These are phyloP conservation scores for Sophora flavescens DNA, from an alignment of 306 rosid species.

Conservation along the genomic window DNA sequence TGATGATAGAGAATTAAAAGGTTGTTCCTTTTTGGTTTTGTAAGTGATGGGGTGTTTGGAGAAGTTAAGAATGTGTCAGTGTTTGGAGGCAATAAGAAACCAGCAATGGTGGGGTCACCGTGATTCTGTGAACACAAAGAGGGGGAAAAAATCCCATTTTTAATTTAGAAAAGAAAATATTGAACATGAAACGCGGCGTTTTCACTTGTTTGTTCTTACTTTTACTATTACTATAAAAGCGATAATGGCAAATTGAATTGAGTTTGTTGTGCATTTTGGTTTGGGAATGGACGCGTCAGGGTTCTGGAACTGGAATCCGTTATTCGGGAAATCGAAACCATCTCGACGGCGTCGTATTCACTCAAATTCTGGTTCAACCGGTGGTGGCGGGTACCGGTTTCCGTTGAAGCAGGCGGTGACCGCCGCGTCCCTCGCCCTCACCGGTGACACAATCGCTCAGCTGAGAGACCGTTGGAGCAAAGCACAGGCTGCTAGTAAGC, in stretches of 20 bases:
- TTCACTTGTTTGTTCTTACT: neutral
- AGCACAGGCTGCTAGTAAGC: constrained; percentile 37
- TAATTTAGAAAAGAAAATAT: neutral
- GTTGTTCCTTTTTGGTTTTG: neutral
- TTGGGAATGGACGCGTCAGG: constrained; percentile 70
- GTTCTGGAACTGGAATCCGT: constrained; percentile 72
- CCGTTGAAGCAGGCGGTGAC: constrained; percentile 83
- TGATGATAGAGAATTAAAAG: too few relatives aligned
- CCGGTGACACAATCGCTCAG: constrained; percentile 66
- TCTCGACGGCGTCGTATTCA: constrained; percentile 49
- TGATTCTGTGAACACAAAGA: too few relatives aligned
- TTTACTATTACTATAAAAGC: neutral
- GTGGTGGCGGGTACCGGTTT: constrained; percentile 61
- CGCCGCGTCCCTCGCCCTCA: constrained; percentile 67
- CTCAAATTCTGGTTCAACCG: constrained; percentile 59
- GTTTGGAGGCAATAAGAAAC: too few relatives aligned
- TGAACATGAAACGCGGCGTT: constrained; percentile 48
- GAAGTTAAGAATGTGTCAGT: too few relatives aligned
- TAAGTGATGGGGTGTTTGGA: too few relatives aligned
- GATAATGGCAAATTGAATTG: neutral
- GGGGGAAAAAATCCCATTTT: neutral
- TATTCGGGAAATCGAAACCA: constrained; percentile 44
- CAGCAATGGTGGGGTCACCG: too few relatives aligned
- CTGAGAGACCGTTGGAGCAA: constrained; percentile 53
- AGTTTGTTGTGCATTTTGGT: neutral